Base-by-base conservation (phyloP, 768 basidiomycete species). In the Suillus sp. region DNA sequence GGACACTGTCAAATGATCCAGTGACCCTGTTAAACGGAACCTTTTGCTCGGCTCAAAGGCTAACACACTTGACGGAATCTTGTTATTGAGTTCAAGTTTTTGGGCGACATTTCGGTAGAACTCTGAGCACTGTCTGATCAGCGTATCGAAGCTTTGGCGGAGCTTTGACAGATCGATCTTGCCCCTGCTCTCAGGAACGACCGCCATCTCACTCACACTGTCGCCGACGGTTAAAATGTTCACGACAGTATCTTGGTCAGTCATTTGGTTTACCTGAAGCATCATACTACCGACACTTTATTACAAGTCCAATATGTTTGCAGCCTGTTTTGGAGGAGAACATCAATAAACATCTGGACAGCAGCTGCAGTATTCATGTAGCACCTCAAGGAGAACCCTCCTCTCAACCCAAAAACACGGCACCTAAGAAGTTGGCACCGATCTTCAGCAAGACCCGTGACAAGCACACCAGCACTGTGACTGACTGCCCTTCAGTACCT, bases 301-400 rank as follows among this genome's bases (percentile, higher is more conserved):
- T 56, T 25, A 18, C 16, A 56, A 86, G 85, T 60, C 85, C 85
- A 14, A 78, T 84, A 53, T 86, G 85, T 68, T 78, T 77, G 6
- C 73, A 71, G 53, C 64, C 71, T 14, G 83, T 87, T 25, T 65
- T 73, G 27, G 76, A 79, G 51, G 66, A 65, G 48, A 63, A 70
- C 62, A 86, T 87, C 62, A 86, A 87, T 69, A 65, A 65, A 38
- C 86, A 87, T 60, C 71, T 87, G 20, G 86, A 87, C 66, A 80
- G 75, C 43, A 72, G 72, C 47, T 85, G 85, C 59, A 65, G 66
- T n/a, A 65, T 74, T 48, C 63, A 69, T 61, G 47, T 62, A 10
- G 58, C 70, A 8, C 57, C 66, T 25, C 51, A 40, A 34, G 60
- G 62, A 58, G 50, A 60, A 18, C 22, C 53, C 18, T 62, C 73